These are phyloP conservation scores for Fibroporia radiculosa DNA, from an alignment of 768 basidiomycete species.

Conservation along the genomic window DNA sequence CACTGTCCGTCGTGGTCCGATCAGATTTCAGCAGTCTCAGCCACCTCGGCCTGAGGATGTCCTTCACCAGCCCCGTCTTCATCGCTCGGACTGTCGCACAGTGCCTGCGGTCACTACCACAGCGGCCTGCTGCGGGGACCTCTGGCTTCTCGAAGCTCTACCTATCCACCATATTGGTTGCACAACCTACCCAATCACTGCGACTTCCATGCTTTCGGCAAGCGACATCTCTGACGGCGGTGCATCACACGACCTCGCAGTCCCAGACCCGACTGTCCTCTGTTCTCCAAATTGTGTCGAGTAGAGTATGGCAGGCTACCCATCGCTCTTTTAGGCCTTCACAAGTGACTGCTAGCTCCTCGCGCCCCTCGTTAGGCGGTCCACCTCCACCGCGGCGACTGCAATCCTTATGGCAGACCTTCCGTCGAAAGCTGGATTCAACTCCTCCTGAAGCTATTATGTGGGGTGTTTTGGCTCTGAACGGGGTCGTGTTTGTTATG, in stretches of 20 bases:
- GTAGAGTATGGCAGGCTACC: conserved; percentile 4
- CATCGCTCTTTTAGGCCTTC: conserved; percentile 2
- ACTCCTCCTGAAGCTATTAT: conserved; percentile 49
- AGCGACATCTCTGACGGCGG: no score
- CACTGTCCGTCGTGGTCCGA: no score
- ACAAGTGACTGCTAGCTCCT: neutral
- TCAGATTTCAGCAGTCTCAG: no score
- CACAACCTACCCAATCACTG: no score
- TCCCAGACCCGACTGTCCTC: neutral
- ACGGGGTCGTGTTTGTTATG: conserved; percentile 50
- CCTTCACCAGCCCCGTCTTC: no score
- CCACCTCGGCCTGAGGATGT: no score
- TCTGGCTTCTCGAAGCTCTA: no score
- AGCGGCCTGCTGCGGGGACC: no score
- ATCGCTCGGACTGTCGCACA: no score
- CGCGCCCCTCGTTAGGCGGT: neutral
- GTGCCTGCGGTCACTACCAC: no score
- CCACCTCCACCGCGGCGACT: neutral
- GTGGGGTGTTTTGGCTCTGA: conserved; percentile 57
- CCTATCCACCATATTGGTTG: no score
- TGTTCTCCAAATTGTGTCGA: conserved; percentile 2
- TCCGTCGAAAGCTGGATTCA: conserved; percentile 34
- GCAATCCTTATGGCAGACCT: conserved; percentile 17
- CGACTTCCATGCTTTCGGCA: no score
- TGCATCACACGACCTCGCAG: neutral